Conservation (phyloP, 306 rosid species). For the Castanospermum australe region DNA sequence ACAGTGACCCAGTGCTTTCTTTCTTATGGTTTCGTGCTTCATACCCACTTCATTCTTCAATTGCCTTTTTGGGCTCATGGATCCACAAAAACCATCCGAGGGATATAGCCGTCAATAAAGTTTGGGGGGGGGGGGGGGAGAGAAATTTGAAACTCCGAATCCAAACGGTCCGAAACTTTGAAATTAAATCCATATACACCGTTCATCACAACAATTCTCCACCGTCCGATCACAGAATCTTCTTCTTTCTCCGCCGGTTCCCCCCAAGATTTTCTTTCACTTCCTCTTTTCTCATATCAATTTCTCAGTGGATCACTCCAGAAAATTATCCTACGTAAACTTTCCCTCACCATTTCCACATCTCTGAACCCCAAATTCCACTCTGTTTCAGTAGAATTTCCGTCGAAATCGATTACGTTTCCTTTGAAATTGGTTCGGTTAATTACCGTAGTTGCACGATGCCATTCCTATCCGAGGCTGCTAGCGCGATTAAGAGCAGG, state of each 20-base stretch:
- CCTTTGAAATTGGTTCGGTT: too few species aligned
- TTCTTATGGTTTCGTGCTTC: too few species aligned
- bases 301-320: neutral
- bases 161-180: slow-evolving; percentile 52
- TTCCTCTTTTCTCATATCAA: neutral
- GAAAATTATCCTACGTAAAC: neutral
- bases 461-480: slow-evolving; percentile 85
- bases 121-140: too few species aligned
- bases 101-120: neutral
- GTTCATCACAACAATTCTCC: slow-evolving; percentile 23
- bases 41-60: too few species aligned
- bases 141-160: slow-evolving; percentile 42
- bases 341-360: too few species aligned
- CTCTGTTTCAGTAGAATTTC: neutral
- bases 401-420: neutral
- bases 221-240: slow-evolving; percentile 38
- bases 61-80: too few species aligned
- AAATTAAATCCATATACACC: slow-evolving; percentile 37
- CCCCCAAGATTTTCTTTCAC: neutral
- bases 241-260: slow-evolving; percentile 20
- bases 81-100: neutral
- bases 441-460: too few species aligned
- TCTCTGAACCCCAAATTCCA: neutral
- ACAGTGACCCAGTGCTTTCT: too few species aligned
- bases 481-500: slow-evolving; percentile 47